Evolutionary conservation across 371 early-diverging fungal genomes (phyloP).

Genomic region (Massospora cicadina): DNA sequence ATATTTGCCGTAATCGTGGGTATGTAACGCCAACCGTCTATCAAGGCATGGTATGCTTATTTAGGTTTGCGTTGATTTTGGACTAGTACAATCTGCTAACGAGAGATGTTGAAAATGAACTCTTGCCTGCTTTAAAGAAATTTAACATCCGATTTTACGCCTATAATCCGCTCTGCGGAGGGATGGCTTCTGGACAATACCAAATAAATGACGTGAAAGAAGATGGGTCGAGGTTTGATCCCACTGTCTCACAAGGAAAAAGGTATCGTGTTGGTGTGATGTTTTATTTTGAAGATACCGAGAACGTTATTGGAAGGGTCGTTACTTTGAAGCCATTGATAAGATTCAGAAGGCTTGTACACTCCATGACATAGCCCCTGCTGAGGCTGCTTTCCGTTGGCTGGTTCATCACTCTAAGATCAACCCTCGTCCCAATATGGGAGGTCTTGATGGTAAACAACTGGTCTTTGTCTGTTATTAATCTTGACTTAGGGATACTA

Average conservation of each 20-base stretch:
- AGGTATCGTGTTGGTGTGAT: conserved; percentile 14
- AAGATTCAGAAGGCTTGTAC: conserved; percentile 20
- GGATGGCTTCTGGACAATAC: conserved; percentile 25
- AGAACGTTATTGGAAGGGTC: conserved; percentile 33
- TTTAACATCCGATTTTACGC: conserved; percentile 30
- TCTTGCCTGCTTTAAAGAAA: conserved; percentile 33
- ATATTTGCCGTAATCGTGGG: conserved; percentile 20
- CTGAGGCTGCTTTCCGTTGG: conserved; percentile 38
- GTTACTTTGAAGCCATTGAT: conserved; percentile 29
- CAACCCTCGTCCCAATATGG: conserved; percentile 19
- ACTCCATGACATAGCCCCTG: conserved; percentile 20
- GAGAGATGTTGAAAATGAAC: conserved; percentile 35
- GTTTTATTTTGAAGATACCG: conserved; percentile 18
- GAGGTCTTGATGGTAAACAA: conserved; percentile 19
- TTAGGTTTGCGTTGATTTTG: neutral
- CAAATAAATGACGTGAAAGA: conserved; percentile 19
- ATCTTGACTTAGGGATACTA: conserved; percentile 24
- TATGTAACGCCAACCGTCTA: conserved; percentile 29
- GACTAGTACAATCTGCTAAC: conserved; percentile 39
- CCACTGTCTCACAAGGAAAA: conserved; percentile 21
- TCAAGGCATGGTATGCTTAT: conserved; percentile 22
- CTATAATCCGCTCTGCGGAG: conserved; percentile 44
- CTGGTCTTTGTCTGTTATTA: neutral
- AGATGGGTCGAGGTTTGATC: conserved; percentile 31
- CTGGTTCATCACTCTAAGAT: conserved; percentile 38